These are phyloP conservation scores for Zalaria obscura DNA, from an alignment of 2,329 filamentous ascomycete genomes.

Conservation along the genomic window DNA sequence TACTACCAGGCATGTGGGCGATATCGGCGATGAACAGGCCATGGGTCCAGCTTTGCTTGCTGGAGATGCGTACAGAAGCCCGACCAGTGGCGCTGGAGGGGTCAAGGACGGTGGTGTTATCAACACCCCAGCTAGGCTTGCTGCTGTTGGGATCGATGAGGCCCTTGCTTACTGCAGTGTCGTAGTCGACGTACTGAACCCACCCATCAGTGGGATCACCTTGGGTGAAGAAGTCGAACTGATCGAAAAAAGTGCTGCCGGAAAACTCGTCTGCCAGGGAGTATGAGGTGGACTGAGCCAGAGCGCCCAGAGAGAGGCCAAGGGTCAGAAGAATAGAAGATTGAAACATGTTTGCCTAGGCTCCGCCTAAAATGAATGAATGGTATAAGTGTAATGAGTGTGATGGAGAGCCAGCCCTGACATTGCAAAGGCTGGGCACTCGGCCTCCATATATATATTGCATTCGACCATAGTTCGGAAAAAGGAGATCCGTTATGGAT, in stretches of 20 bases:
- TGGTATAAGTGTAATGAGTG: no score
- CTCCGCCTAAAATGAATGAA: no score
- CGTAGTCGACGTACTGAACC: slow-evolving; percentile 51
- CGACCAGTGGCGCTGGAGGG: slow-evolving; percentile 12
- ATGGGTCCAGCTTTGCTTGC: slow-evolving; percentile 28
- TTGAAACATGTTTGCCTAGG: no score
- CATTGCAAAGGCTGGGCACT: no score
- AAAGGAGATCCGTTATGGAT: no score
- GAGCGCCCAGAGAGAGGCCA: slow-evolving; percentile 1
- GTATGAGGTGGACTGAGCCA: slow-evolving; percentile 9
- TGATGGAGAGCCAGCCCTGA: no score
- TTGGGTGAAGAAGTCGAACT: slow-evolving; percentile 37
- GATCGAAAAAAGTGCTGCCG: slow-evolving; percentile 33
- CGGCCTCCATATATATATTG: no score
- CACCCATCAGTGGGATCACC: slow-evolving; percentile 61
- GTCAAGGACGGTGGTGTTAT: slow-evolving; percentile 6
- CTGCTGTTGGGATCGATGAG: slow-evolving; percentile 10
- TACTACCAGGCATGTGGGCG: slow-evolving; percentile 33
- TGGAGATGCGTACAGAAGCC: slow-evolving; percentile 30
- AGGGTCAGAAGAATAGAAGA: slow-evolving; percentile 4
- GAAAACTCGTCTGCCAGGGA: slow-evolving; percentile 33
- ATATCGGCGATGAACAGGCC: slow-evolving; percentile 36
- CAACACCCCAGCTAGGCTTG: slow-evolving; percentile 6
- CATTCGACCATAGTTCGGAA: no score
- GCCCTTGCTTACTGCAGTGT: slow-evolving; percentile 29